Conservation (phyloP, 2,329 filamentous ascomycete genomes). For the Trichoderma pleuroti region DNA sequence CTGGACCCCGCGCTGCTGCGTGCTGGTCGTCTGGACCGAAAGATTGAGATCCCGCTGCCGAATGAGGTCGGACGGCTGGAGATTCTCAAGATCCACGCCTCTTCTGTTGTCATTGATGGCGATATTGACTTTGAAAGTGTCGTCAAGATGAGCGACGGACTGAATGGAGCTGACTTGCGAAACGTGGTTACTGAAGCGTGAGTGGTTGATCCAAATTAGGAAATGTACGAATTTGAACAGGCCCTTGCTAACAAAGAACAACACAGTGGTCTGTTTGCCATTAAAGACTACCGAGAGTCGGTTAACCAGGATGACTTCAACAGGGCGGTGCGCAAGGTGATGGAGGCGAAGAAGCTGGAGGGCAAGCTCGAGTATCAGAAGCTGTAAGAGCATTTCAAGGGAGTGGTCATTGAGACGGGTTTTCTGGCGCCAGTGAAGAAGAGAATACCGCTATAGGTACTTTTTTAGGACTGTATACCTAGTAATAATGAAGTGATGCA, state of each 20-base stretch:
- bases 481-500: conserved; percentile 25
- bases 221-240: background rate
- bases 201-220: conserved; percentile 38
- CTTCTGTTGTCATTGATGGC: conserved; percentile 80
- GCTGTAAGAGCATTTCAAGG: conserved; percentile 51
- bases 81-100: conserved; percentile 96
- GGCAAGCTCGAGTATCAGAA: conserved; percentile 98
- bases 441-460: conserved; percentile 19
- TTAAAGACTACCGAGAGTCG: conserved; percentile 95
- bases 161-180: conserved; percentile 94
- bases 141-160: conserved; percentile 98
- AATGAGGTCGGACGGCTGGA: conserved; percentile 96
- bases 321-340: conserved; percentile 96
- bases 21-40: conserved; percentile 89
- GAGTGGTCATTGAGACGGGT: background rate
- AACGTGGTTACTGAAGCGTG: conserved; percentile 99
- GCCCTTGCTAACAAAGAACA: conserved; percentile 13
- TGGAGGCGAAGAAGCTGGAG: conserved; percentile 96
- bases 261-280: conserved; percentile 82
- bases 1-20: conserved; percentile 89
- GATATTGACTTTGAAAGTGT: conserved; percentile 99
- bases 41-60: conserved; percentile 95
- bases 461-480: conserved; percentile 30
- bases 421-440: conserved; percentile 8
- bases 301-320: conserved; percentile 99